Evolutionary conservation across 2,329 filamentous ascomycete genomes (phyloP).

Genomic region (Rutstroemia sp.): DNA sequence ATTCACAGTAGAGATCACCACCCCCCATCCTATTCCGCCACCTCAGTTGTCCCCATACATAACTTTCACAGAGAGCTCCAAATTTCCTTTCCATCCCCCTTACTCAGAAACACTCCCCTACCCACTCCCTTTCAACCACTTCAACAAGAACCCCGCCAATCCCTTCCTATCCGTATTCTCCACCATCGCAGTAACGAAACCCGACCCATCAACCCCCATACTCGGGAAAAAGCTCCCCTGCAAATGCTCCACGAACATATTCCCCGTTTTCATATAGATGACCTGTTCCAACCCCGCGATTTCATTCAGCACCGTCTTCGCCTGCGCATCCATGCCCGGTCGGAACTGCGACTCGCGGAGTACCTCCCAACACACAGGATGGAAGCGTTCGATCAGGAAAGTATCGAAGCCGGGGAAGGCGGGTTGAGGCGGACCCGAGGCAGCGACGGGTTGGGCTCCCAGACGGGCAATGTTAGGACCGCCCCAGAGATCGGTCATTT

Average conservation of each 20-base stretch:
- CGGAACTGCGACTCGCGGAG: constrained; percentile 73
- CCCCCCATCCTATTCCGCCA: too few species aligned
- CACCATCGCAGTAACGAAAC: constrained; percentile 52
- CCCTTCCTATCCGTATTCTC: constrained; percentile 52
- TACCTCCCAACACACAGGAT: constrained; percentile 83
- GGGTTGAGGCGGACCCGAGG: constrained; percentile 45
- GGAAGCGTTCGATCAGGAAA: constrained; percentile 86
- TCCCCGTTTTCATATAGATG: constrained; percentile 85
- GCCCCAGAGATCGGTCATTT: constrained; percentile 85
- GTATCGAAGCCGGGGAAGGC: constrained; percentile 80
- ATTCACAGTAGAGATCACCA: too few species aligned
- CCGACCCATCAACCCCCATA: constrained; percentile 55
- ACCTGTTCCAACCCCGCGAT: constrained; percentile 80
- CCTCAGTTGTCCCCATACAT: too few species aligned
- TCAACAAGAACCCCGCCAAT: constrained; percentile 57
- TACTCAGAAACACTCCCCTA: constrained; percentile 6
- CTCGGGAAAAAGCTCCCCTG: constrained; percentile 55
- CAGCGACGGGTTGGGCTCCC: constrained; percentile 41
- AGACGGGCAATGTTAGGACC: constrained; percentile 67
- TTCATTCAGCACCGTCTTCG: constrained; percentile 79
- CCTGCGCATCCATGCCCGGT: constrained; percentile 74
- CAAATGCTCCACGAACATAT: constrained; percentile 66
- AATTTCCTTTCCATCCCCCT: too few species aligned
- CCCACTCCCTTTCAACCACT: constrained; percentile 40
- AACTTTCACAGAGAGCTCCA: too few species aligned